Conservation (phyloP, 208 protist species). For the Leishmania turanica region DNA sequence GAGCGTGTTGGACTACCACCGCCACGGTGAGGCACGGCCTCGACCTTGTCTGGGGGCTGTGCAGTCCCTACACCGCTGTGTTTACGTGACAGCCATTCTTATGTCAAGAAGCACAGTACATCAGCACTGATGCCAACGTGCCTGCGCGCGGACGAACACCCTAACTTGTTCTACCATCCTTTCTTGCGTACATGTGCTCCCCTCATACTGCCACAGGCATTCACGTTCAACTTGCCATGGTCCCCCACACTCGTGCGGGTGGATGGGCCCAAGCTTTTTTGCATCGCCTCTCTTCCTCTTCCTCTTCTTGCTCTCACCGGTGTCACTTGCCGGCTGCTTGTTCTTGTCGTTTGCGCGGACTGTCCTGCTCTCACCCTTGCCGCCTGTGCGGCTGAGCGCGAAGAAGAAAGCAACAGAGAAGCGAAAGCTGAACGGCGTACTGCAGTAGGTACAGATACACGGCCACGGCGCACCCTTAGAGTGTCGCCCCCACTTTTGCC, state of each 20-base stretch:
- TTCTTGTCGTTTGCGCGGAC: background rate
- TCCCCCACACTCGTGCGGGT: background rate
- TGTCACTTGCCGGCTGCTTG: background rate
- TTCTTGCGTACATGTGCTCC: background rate
- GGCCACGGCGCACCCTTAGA: background rate
- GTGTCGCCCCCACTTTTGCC: background rate
- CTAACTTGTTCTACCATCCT: background rate
- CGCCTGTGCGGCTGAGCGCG: background rate
- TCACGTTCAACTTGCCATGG: background rate
- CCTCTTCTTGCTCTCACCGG: background rate
- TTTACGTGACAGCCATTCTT: background rate
- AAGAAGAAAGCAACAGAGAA: background rate
- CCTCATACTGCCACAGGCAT: background rate
- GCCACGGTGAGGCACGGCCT: background rate
- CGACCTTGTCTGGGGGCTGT: background rate
- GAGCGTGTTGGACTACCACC: background rate
- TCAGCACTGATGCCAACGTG: background rate
- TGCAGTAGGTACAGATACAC: background rate
- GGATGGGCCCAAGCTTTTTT: background rate
- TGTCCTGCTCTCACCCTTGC: background rate
- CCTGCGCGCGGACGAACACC: background rate
- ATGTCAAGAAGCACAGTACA: background rate
- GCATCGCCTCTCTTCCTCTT: background rate
- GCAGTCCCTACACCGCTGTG: background rate
- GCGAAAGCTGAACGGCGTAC: background rate